These are phyloP conservation scores for Stephanocyclus meneghinianus DNA, from an alignment of 352 stramenopile genomes.

Conservation along the genomic window DNA sequence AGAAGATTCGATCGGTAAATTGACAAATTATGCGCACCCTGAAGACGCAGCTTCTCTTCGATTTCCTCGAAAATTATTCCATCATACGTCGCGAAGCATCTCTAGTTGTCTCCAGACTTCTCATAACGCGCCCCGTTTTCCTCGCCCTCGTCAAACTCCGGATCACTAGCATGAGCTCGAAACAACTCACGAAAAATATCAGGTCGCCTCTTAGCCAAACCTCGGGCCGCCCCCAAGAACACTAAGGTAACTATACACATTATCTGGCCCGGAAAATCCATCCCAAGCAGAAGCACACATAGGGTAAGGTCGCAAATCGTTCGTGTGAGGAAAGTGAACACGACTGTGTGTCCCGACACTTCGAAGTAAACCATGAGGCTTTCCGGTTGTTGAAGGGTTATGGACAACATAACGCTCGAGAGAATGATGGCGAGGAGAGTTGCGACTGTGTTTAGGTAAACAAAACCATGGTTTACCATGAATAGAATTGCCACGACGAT, in stretches of 20 bases:
- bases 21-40: too few species aligned
- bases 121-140: constrained; percentile 10
- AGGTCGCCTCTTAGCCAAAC: constrained; percentile 43
- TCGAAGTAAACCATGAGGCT: constrained; percentile 53
- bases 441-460: constrained; percentile 35
- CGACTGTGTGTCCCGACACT: constrained; percentile 37
- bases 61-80: too few species aligned
- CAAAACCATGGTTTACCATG: constrained; percentile 18
- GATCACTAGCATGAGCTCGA: constrained; percentile 43
- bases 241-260: constrained; percentile 41
- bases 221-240: constrained; percentile 33
- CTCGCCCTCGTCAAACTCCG: constrained; percentile 26
- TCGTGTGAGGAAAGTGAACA: constrained; percentile 42
- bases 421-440: constrained; percentile 31
- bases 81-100: neutral
- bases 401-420: constrained; percentile 30
- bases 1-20: too few species aligned
- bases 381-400: constrained; percentile 45
- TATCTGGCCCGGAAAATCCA: constrained; percentile 28
- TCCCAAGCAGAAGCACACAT: constrained; percentile 30
- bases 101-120: constrained; percentile 9
- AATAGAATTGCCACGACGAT: constrained; percentile 25
- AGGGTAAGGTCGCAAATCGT: constrained; percentile 29
- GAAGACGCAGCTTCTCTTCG: too few species aligned
- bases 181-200: constrained; percentile 59